These are phyloP conservation scores for Russula brevipes DNA, from an alignment of 768 basidiomycete species.

Conservation along the genomic window DNA sequence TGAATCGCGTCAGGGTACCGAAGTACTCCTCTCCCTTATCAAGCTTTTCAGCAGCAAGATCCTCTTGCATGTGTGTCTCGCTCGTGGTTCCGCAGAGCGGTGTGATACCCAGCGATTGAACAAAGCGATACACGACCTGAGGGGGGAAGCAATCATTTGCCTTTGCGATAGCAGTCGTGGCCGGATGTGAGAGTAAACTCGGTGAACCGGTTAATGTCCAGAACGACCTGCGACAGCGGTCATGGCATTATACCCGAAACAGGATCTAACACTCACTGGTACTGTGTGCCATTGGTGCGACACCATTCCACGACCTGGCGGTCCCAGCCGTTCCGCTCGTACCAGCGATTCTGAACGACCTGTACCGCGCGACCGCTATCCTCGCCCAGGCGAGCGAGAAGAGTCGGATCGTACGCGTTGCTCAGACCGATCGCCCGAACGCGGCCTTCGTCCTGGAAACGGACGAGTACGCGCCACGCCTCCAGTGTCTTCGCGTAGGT, in stretches of 20 bases:
- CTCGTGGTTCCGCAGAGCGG: constrained; percentile 74
- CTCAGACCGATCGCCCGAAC: constrained; percentile 66
- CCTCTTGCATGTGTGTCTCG: constrained; percentile 63
- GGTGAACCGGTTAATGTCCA: constrained; percentile 86
- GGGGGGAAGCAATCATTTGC: constrained; percentile 51
- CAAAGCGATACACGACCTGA: constrained; percentile 65
- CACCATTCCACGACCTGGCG: constrained; percentile 60
- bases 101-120: constrained; percentile 58
- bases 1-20: constrained; percentile 29
- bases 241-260: background rate
- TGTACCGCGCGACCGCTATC: constrained; percentile 49
- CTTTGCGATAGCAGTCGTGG: constrained; percentile 41
- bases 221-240: constrained; percentile 53
- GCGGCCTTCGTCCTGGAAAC: constrained; percentile 59
- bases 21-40: constrained; percentile 32
- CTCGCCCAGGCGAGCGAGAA: constrained; percentile 49
- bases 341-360: constrained; percentile 84
- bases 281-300: constrained; percentile 54
- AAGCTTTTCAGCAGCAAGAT: constrained; percentile 43
- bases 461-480: constrained; percentile 61
- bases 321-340: constrained; percentile 76
- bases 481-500: constrained; percentile 55
- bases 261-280: constrained; percentile 48
- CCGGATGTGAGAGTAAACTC: constrained; percentile 47
- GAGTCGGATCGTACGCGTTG: constrained; percentile 62